Evolutionary conservation across 805 yeast genomes (phyloP).

Genomic region (Spathaspora sp.): DNA sequence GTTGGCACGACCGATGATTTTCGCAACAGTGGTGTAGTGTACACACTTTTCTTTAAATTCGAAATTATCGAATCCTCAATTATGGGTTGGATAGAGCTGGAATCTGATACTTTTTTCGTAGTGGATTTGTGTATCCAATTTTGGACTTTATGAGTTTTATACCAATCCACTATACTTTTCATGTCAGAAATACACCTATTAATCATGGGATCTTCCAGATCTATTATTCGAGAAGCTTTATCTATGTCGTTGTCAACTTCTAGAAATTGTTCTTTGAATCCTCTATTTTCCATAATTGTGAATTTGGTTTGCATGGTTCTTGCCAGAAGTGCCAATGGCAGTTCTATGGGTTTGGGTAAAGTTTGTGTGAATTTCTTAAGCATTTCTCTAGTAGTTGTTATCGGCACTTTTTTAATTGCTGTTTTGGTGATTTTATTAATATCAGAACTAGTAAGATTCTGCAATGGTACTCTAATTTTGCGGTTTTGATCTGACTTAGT

Average conservation of each 20-base stretch:
- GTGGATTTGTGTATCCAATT: not conserved
- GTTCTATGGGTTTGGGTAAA: not conserved
- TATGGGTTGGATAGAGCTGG: not conserved
- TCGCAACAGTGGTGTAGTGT: not conserved
- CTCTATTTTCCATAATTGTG: slow-evolving; percentile 3
- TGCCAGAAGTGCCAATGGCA: not conserved
- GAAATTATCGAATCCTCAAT: not conserved
- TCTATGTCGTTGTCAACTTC: not conserved
- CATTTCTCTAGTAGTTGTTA: not conserved
- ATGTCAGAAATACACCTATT: not conserved
- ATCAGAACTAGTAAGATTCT: not conserved
- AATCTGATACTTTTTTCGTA: not conserved
- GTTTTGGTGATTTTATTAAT: not conserved
- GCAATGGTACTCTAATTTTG: not conserved
- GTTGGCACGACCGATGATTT: slow-evolving; percentile 1
- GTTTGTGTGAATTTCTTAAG: not conserved
- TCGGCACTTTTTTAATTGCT: not conserved
- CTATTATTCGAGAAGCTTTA: not conserved
- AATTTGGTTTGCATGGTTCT: not conserved
- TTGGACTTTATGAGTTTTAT: slow-evolving; percentile 3
- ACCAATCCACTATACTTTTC: slow-evolving; percentile 2
- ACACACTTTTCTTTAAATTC: not conserved
- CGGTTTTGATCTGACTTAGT: not conserved
- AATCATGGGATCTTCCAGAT: slow-evolving; percentile 1
- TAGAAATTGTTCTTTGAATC: slow-evolving; percentile 2